A percentile compares a stretch with the other conserved stretches of the same genome.
phyloP scores from a whole-genome alignment of 2,329 filamentous ascomycete genomes.

The Colletotrichum viniferum region DNA sequence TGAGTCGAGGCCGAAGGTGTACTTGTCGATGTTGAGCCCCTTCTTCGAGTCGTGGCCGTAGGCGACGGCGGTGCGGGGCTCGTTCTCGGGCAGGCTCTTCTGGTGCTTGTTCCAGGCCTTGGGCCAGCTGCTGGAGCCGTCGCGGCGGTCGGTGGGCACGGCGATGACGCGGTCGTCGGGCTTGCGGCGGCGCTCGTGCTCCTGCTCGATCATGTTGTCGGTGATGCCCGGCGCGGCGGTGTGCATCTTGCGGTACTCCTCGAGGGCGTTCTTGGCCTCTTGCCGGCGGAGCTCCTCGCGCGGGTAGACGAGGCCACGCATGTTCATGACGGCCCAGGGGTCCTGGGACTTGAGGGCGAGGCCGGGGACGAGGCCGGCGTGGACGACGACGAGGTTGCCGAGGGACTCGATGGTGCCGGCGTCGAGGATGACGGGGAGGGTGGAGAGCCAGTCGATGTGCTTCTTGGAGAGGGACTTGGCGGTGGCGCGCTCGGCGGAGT shows the following conservation, averaged over 20 bases:
- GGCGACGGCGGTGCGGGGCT: conserved; percentile 67
- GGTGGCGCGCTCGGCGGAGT: conserved; percentile 54
- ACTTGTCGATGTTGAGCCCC: conserved; percentile 66
- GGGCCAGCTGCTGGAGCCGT: conserved; percentile 68
- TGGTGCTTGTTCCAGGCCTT: conserved; percentile 64
- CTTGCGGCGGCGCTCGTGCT: conserved; percentile 18
- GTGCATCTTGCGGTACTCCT: conserved; percentile 12
- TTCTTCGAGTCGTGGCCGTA: conserved; percentile 86
- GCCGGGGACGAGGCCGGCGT: conserved; percentile 83
- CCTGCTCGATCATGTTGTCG: conserved; percentile 19
- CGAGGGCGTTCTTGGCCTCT: conserved; percentile 27
- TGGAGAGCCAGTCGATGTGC: conserved; percentile 72
- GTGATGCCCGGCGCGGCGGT: conserved; percentile 17
- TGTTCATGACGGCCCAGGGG: conserved; percentile 86
- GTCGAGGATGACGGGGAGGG: conserved; percentile 78
- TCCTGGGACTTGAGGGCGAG: conserved; percentile 73
- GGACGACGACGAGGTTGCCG: conserved; percentile 70
- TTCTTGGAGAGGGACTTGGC: conserved; percentile 56
- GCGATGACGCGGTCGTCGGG: conserved; percentile 33
- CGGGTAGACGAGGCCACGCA: conserved; percentile 76
- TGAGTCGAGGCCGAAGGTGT: conserved; percentile 85
- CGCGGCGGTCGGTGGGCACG: conserved; percentile 44
- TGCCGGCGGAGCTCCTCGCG: conserved; percentile 42
- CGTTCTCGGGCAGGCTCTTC: conserved; percentile 29
- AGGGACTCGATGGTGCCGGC: conserved; percentile 64